Conservation (phyloP, 2,329 filamentous ascomycete genomes). For the Trichoderma aggressivum region DNA sequence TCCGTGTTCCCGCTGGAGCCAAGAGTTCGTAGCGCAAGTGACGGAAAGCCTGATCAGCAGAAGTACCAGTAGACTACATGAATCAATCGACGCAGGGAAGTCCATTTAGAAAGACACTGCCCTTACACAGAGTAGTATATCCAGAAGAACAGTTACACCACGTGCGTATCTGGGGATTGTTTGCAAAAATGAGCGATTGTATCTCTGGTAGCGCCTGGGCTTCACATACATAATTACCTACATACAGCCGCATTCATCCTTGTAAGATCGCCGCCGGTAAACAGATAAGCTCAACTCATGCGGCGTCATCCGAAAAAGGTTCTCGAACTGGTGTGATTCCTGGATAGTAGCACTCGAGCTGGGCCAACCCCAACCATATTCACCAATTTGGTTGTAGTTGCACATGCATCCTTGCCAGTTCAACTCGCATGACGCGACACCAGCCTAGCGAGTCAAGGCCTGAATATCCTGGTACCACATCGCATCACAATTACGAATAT, state of each 20-base stretch:
- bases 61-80: not conserved
- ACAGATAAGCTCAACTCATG: not conserved
- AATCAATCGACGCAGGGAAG: not conserved
- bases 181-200: not conserved
- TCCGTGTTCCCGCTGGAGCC: conserved; percentile 57
- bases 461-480: not conserved
- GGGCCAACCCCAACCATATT: not conserved
- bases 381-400: not conserved
- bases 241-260: not conserved
- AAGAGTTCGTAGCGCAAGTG: conserved; percentile 5
- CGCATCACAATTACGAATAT: conserved; percentile 17
- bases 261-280: not conserved
- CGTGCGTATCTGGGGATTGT: not conserved
- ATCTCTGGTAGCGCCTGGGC: not conserved
- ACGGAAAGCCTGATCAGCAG: not conserved
- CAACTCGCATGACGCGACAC: not conserved
- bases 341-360: not conserved
- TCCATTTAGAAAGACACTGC: no score
- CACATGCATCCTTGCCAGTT: not conserved
- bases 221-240: not conserved
- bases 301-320: not conserved
- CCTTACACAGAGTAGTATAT: not conserved
- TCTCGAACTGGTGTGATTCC: not conserved
- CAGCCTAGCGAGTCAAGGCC: not conserved
- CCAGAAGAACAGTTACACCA: not conserved